A percentile compares a stretch with the other conserved stretches of the same genome.
Evolutionary conservation across 371 early-diverging fungal genomes (phyloP).

Genomic region (Vavraia culicis): DNA sequence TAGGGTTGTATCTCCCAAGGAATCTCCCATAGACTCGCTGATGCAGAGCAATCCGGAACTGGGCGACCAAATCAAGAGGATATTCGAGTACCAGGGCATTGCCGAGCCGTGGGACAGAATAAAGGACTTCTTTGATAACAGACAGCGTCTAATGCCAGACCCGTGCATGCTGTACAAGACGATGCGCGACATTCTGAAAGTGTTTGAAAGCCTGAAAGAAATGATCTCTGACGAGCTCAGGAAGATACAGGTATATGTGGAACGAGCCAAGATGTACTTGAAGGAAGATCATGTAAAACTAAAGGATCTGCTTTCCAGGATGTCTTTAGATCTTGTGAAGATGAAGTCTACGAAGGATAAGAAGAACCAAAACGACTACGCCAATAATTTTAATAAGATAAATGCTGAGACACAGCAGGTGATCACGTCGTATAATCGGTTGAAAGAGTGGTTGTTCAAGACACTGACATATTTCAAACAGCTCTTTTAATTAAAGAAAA

Average conservation of each 20-base stretch:
- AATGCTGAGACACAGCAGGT: not conserved
- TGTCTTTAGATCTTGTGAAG: conserved; percentile 13
- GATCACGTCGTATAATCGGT: too few relatives aligned
- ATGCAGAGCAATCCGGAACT: conserved; percentile 2
- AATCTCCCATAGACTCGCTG: too few relatives aligned
- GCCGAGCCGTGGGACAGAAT: conserved; percentile 20
- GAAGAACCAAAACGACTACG: conserved; percentile 11
- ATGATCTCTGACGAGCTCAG: conserved; percentile 19
- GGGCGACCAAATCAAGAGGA: conserved; percentile 2
- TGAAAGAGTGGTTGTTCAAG: too few relatives aligned
- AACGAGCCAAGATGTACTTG: conserved; percentile 22
- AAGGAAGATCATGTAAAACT: conserved; percentile 17
- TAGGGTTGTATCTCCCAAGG: too few relatives aligned
- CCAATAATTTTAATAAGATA: conserved; percentile 15
- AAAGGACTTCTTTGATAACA: conserved; percentile 5
- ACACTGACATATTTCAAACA: too few relatives aligned
- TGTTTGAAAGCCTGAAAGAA: conserved; percentile 24
- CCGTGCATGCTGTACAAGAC: conserved; percentile 14
- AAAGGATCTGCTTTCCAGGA: conserved; percentile 1
- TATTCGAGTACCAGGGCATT: conserved; percentile 23
- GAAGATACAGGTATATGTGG: conserved; percentile 21
- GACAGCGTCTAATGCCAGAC: conserved; percentile 18
- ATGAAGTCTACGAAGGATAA: conserved; percentile 1
- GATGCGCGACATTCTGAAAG: conserved; percentile 12
- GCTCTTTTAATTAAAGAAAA: too few relatives aligned